Conservation (phyloP, 164 flowering plant genomes). For the Vitis rupestris region DNA sequence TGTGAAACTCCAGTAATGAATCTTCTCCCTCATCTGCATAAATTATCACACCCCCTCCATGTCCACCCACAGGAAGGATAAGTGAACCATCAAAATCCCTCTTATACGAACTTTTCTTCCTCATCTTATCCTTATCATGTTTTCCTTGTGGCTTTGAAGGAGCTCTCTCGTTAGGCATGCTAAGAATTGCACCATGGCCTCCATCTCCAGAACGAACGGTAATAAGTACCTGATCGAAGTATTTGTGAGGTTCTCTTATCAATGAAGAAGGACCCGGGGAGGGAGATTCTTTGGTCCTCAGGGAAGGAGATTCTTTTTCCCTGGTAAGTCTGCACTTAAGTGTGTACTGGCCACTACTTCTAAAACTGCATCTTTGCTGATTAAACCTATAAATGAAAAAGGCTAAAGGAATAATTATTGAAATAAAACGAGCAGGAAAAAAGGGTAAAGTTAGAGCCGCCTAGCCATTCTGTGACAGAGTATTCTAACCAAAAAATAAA, state of each 20-base stretch:
- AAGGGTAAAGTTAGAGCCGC: too few species aligned
- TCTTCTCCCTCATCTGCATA: slow-evolving; percentile 84
- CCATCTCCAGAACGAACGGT: slow-evolving; percentile 96
- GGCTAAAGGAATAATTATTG: neutral
- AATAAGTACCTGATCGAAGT: slow-evolving; percentile 82
- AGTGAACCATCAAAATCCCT: slow-evolving; percentile 91
- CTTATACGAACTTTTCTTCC: slow-evolving; percentile 47
- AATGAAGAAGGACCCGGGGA: slow-evolving; percentile 38
- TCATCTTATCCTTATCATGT: slow-evolving; percentile 42
- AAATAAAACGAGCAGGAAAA: neutral
- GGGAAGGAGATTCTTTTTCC: slow-evolving; percentile 40
- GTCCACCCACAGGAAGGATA: slow-evolving; percentile 89
- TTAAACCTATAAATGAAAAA: slow-evolving; percentile 29
- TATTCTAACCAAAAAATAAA: too few species aligned
- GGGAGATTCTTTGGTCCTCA: slow-evolving; percentile 40
- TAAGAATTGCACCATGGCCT: slow-evolving; percentile 88
- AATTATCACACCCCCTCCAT: slow-evolving; percentile 87
- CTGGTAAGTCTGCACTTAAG: slow-evolving; percentile 45
- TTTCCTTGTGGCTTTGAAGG: slow-evolving; percentile 44
- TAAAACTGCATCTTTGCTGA: slow-evolving; percentile 9
- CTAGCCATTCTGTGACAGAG: too few species aligned
- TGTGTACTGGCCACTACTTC: slow-evolving; percentile 7
- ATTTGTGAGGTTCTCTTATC: slow-evolving; percentile 79
- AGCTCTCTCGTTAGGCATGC: slow-evolving; percentile 49
- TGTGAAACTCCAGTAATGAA: slow-evolving; percentile 75